Percentiles rank a stretch among this genome's conserved stretches.
phyloP scores from a whole-genome alignment of 805 yeast species.

The Naumovozyma baii region DNA sequence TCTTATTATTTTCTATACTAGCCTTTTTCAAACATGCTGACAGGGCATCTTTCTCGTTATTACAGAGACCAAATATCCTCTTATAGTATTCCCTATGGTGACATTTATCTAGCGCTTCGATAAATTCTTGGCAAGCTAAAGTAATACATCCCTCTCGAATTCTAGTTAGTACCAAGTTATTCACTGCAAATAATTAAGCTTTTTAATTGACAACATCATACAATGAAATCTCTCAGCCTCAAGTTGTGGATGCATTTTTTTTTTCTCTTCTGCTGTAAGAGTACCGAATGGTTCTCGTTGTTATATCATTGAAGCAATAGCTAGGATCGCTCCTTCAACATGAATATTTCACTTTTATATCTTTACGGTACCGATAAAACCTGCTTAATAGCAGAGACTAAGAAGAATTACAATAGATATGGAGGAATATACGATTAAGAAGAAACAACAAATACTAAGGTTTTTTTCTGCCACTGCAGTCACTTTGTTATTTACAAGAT shows the following conservation, averaged over 20 bases:
- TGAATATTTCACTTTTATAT: too few species aligned
- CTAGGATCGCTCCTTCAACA: too few species aligned
- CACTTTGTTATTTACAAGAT: slow-evolving; percentile 61
- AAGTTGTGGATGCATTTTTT: slow-evolving; percentile 44
- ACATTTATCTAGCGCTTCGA: slow-evolving; percentile 84
- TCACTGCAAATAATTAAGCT: too few species aligned
- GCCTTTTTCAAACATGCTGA: slow-evolving; percentile 72
- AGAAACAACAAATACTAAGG: slow-evolving; percentile 61
- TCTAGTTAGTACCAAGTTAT: background rate
- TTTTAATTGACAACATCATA: slow-evolving; percentile 16
- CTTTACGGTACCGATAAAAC: background rate
- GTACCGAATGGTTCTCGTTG: background rate
- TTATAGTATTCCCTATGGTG: slow-evolving; percentile 60
- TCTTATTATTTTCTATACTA: slow-evolving; percentile 53
- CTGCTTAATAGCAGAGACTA: too few species aligned
- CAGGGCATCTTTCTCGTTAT: slow-evolving; percentile 71
- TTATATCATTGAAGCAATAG: too few species aligned
- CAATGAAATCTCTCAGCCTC: slow-evolving; percentile 40
- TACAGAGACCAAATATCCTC: slow-evolving; percentile 75
- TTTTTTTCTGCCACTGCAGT: slow-evolving; percentile 66
- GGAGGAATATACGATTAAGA: slow-evolving; percentile 44
- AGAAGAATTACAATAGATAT: background rate
- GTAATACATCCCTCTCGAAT: background rate
- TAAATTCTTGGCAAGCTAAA: slow-evolving; percentile 64
- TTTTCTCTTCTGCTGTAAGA: background rate